Evolutionary conservation across 2,329 filamentous ascomycete genomes (phyloP).

Genomic region (Neocatenulostroma microsporum): DNA sequence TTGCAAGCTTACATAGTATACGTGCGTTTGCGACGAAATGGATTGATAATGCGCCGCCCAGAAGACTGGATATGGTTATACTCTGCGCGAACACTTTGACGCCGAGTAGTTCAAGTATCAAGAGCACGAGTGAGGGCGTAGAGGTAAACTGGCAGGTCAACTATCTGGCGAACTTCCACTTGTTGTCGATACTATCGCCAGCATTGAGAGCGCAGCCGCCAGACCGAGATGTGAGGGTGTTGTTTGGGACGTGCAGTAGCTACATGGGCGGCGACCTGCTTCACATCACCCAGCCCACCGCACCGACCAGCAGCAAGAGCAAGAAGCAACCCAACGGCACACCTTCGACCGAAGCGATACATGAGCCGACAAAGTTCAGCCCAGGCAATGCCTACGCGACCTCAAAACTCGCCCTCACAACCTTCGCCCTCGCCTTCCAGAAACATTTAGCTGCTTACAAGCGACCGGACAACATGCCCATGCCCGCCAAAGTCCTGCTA

Average conservation of each 20-base stretch:
- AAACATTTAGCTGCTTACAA: conserved; percentile 81
- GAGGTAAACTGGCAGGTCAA: conserved; percentile 93
- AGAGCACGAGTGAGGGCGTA: conserved; percentile 66
- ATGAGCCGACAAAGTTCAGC: conserved; percentile 32
- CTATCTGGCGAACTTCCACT: conserved; percentile 90
- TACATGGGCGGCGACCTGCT: conserved; percentile 73
- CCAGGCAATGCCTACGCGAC: conserved; percentile 42
- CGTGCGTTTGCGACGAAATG: conserved; percentile 92
- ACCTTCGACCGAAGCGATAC: too few relatives aligned
- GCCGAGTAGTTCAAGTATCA: conserved; percentile 50
- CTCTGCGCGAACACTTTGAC: conserved; percentile 75
- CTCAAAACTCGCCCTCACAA: conserved; percentile 66
- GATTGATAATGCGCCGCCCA: conserved; percentile 89
- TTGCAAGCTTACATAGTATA: conserved; percentile 80
- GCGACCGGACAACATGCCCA: conserved; percentile 72
- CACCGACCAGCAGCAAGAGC: conserved; percentile 45
- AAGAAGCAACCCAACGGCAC: too few relatives aligned
- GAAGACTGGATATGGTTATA: conserved; percentile 83
- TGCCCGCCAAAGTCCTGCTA: conserved; percentile 74
- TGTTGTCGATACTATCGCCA: conserved; percentile 83
- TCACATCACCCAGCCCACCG: conserved; percentile 40
- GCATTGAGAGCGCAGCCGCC: conserved; percentile 85
- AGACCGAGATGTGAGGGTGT: conserved; percentile 82
- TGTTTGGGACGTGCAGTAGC: conserved; percentile 78
- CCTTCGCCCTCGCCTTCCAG: conserved; percentile 84